Evolutionary conservation across 192 early-diverging fungal genomes (phyloP).

Genomic region (Entophlyctis luteolus): DNA sequence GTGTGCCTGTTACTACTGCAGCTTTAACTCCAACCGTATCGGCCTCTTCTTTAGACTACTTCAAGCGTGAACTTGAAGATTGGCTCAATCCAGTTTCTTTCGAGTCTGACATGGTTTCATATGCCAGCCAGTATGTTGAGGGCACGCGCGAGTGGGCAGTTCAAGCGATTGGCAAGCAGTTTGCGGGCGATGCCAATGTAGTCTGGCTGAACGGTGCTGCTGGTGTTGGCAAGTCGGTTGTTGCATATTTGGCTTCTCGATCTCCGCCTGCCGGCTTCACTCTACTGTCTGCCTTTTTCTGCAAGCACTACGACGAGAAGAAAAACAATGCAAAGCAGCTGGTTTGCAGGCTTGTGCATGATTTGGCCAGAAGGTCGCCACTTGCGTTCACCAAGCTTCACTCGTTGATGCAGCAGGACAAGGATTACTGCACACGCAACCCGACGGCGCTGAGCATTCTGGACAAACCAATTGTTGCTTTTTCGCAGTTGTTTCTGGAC

Average conservation of each 20-base stretch:
- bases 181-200: not conserved
- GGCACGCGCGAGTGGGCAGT: conserved; percentile 10
- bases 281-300: conserved; percentile 29
- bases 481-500: not conserved
- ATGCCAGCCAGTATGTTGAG: not conserved
- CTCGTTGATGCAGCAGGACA: not conserved
- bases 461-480: not conserved
- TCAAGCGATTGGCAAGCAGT: too few species aligned
- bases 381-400: not conserved
- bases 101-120: not conserved
- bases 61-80: not conserved
- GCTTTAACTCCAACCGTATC: too few species aligned
- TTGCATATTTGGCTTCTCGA: not conserved
- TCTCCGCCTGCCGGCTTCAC: conserved; percentile 7
- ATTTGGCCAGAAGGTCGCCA: not conserved
- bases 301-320: conserved; percentile 21
- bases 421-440: too few species aligned
- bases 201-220: conserved; percentile 15
- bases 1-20: too few species aligned
- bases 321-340: conserved; percentile 4
- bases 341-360: conserved; percentile 2
- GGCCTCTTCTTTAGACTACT: too few species aligned
- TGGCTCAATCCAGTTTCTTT: conserved; percentile 23
- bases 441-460: too few species aligned
- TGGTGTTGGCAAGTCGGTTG: conserved; percentile 21